Conservation (phyloP, 768 basidiomycete genomes). For the Russula lepida region DNA sequence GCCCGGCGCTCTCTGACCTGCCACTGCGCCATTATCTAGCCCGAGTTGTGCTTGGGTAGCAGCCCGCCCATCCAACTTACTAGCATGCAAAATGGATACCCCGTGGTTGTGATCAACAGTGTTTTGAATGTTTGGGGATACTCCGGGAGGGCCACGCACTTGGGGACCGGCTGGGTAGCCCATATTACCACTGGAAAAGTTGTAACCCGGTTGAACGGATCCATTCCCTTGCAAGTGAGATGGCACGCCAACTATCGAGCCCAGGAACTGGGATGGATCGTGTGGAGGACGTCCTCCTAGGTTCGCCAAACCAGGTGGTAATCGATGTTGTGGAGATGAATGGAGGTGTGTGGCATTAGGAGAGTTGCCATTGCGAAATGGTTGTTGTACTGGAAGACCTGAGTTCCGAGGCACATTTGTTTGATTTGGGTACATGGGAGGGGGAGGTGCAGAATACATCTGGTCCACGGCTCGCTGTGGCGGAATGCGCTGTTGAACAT, state of each 20-base stretch:
- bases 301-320: conserved; percentile 76
- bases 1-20: conserved; percentile 40
- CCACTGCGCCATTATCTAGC: conserved; percentile 36
- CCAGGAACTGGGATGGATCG: conserved; percentile 58
- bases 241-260: conserved; percentile 33
- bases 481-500: conserved; percentile 42
- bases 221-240: conserved; percentile 16
- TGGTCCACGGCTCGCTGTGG: conserved; percentile 48
- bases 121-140: conserved; percentile 37
- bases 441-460: conserved; percentile 43
- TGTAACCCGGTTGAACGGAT: conserved; percentile 31
- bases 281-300: conserved; percentile 76
- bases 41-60: conserved; percentile 42
- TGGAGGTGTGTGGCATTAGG: conserved; percentile 46
- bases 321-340: conserved; percentile 44
- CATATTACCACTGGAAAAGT: conserved; percentile 24
- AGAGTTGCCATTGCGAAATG: conserved; percentile 62
- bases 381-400: conserved; percentile 48
- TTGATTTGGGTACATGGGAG: conserved; percentile 49
- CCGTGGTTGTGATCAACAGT: conserved; percentile 40
- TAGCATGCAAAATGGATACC: conserved; percentile 45
- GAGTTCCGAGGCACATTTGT: conserved; percentile 39
- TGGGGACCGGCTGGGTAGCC: conserved; percentile 30
- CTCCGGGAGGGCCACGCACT: conserved; percentile 45
- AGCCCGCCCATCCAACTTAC: conserved; percentile 46